These are phyloP conservation scores for Tuber calosporum DNA, from an alignment of 495 filamentous ascomycete species.

Conservation along the genomic window DNA sequence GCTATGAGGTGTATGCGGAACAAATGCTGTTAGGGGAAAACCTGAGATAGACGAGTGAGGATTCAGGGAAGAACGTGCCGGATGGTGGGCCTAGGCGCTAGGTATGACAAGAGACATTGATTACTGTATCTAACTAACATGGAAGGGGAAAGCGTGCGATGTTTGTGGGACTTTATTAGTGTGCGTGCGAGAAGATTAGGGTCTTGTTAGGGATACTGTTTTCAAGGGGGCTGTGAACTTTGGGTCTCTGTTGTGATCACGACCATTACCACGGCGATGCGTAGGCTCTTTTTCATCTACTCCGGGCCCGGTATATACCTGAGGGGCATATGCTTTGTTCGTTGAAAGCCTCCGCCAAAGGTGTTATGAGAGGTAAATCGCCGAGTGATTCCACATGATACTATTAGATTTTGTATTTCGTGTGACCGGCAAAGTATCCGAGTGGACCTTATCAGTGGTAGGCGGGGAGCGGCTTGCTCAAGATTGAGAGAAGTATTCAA, in stretches of 20 bases:
- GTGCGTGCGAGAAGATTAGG: neutral
- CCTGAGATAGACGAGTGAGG: neutral
- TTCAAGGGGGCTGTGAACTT: neutral
- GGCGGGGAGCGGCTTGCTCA: neutral
- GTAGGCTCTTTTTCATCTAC: neutral
- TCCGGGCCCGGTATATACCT: neutral
- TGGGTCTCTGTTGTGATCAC: neutral
- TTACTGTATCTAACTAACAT: neutral
- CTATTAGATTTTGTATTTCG: neutral
- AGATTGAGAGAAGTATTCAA: neutral
- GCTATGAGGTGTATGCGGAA: neutral
- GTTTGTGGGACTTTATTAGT: neutral
- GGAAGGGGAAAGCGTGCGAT: neutral
- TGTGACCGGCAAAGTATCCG: neutral
- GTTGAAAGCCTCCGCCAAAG: neutral
- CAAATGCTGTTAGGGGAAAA: neutral
- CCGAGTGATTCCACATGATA: neutral
- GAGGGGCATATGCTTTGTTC: neutral
- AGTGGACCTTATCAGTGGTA: neutral
- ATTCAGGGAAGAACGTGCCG: neutral
- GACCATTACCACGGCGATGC: neutral
- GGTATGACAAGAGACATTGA: neutral
- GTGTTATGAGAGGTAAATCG: neutral
- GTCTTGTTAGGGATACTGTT: neutral
- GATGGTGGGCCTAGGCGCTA: neutral